Conservation (phyloP, 1,284 basidiomycete genomes). For the Fomitopsis palustris region DNA sequence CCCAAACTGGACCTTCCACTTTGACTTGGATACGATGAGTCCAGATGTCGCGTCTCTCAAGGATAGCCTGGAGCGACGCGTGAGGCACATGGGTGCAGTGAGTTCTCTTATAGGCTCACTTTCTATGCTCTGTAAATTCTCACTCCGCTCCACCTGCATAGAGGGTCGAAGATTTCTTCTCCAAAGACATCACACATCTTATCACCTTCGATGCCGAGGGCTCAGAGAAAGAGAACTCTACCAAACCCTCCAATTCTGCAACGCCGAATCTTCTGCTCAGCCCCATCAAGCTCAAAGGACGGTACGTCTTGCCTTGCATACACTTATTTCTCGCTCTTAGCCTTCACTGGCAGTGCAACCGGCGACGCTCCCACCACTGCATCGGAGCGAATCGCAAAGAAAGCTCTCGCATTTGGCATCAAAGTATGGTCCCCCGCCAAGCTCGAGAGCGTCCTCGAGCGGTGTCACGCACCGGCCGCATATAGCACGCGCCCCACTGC, state of each 20-base stretch:
- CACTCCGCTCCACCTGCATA: constrained; percentile 25
- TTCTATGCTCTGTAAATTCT: background rate
- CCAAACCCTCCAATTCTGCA: constrained; percentile 24
- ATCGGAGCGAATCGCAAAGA: constrained; percentile 56
- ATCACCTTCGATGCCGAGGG: constrained; percentile 54
- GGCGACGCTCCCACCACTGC: constrained; percentile 18
- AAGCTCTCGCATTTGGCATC: constrained; percentile 76
- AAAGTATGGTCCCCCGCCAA: constrained; percentile 88
- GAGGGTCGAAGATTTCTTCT: constrained; percentile 86
- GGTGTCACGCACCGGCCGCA: constrained; percentile 45
- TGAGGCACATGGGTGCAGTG: constrained; percentile 76
- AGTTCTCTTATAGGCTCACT: constrained; percentile 30
- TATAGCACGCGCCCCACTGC: constrained; percentile 22
- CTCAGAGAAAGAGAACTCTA: constrained; percentile 65
- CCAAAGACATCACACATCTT: constrained; percentile 81
- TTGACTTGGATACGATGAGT: constrained; percentile 67
- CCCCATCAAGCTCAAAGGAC: constrained; percentile 57
- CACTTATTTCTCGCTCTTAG: background rate
- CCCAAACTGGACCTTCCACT: constrained; percentile 82
- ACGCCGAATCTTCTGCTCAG: constrained; percentile 45
- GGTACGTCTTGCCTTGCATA: constrained; percentile 39
- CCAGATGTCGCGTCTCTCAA: constrained; percentile 42
- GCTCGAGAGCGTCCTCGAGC: constrained; percentile 67
- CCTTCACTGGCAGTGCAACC: constrained; percentile 6
- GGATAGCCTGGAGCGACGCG: constrained; percentile 48